A percentile compares a stretch with the other conserved stretches of the same genome.
phyloP scores from a whole-genome alignment of 352 stramenopile species.

The Detonula confervacea region DNA sequence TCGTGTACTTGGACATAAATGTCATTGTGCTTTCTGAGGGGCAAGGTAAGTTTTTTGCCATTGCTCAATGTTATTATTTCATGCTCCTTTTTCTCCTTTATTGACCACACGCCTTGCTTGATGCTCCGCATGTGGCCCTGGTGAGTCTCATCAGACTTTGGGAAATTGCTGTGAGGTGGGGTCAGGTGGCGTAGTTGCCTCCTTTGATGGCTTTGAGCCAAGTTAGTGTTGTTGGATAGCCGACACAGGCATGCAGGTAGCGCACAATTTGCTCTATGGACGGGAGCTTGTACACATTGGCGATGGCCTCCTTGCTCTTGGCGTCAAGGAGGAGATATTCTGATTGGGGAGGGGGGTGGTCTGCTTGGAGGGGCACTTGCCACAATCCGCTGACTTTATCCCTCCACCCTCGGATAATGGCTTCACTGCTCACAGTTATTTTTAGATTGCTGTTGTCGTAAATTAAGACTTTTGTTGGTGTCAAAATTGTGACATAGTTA shows the following conservation, averaged over 20 bases:
- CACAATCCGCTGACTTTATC: background rate
- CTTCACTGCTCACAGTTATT: background rate
- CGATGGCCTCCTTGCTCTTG: constrained; percentile 3
- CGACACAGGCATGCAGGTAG: constrained; percentile 11
- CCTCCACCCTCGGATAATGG: background rate
- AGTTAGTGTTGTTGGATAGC: constrained; percentile 18
- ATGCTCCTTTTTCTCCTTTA: constrained; percentile 8
- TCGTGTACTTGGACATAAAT: constrained; percentile 22
- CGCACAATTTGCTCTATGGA: background rate
- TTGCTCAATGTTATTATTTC: background rate
- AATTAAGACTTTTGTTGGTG: constrained; percentile 13
- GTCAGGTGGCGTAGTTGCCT: constrained; percentile 20
- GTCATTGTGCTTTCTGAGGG: constrained; percentile 14
- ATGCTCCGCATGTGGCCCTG: constrained; percentile 37
- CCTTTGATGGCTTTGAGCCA: constrained; percentile 21
- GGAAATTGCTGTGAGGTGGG: constrained; percentile 43
- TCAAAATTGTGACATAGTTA: background rate
- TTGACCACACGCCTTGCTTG: constrained; percentile 22
- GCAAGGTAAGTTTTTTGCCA: background rate
- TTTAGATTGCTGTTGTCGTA: background rate
- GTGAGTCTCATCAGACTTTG: constrained; percentile 25
- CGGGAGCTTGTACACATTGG: constrained; percentile 4
- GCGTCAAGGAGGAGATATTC: background rate
- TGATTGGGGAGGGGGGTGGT: background rate
- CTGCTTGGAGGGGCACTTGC: background rate